Percentiles rank a stretch among this genome's conserved stretches.
phyloP scores from a whole-genome alignment of 2,329 filamentous ascomycete genomes.

The Cercospora beticola region DNA sequence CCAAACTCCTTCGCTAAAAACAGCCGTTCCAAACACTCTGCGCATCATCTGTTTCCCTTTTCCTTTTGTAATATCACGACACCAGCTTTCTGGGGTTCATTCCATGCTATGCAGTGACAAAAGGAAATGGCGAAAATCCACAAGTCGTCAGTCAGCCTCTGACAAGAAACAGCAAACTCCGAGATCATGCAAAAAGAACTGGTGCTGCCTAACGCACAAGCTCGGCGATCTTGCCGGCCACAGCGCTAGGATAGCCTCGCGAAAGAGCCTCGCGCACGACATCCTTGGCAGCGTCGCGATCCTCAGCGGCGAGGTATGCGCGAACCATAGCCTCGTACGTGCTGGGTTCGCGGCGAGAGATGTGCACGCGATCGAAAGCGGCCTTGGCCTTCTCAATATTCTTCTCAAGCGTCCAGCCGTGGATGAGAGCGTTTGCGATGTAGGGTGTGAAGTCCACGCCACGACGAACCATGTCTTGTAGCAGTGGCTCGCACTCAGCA shows the following conservation, averaged over 20 bases:
- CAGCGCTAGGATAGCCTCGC: conserved; percentile 85
- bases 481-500: conserved; percentile 64
- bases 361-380: conserved; percentile 76
- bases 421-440: conserved; percentile 96
- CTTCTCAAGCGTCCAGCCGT: conserved; percentile 87
- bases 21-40: conserved; percentile 8
- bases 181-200: conserved; percentile 1
- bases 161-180: neutral
- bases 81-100: neutral
- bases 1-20: conserved; percentile 21
- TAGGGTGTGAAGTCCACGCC: conserved; percentile 88
- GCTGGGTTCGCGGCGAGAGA: conserved; percentile 84
- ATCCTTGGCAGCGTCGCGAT: conserved; percentile 70
- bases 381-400: conserved; percentile 74
- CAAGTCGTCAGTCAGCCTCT: neutral
- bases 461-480: conserved; percentile 71
- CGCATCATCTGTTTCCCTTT: neutral
- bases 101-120: conserved; percentile 16
- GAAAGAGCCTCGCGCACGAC: conserved; percentile 89
- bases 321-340: conserved; percentile 99
- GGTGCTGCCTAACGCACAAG: conserved; percentile 55
- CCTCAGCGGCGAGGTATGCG: conserved; percentile 81
- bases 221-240: conserved; percentile 90
- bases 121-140: neutral
- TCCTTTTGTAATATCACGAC: neutral